These are phyloP conservation scores for Isabelozyma heimii DNA, from an alignment of 805 yeast genomes.

Conservation along the genomic window DNA sequence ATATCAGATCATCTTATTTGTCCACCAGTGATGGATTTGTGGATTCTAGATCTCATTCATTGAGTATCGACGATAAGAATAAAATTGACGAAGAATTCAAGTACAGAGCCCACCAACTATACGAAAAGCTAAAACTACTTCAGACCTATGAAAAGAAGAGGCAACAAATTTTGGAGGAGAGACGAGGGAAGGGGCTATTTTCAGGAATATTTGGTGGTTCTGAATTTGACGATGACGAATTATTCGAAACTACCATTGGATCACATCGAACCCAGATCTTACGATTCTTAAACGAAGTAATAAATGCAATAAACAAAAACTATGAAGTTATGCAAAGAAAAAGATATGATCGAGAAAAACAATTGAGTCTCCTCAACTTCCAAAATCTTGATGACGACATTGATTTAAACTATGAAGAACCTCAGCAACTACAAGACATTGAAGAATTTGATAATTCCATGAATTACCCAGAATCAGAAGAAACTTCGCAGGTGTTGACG, in stretches of 20 bases:
- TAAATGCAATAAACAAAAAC: slow-evolving; percentile 39
- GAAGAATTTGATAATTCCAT: slow-evolving; percentile 6
- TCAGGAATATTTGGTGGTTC: slow-evolving; percentile 18
- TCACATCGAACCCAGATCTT: slow-evolving; percentile 49
- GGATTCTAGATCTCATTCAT: slow-evolving; percentile 7
- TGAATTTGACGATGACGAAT: slow-evolving; percentile 31
- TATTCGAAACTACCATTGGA: slow-evolving; percentile 36
- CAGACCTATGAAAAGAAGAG: slow-evolving; percentile 54
- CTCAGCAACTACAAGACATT: slow-evolving; percentile 5
- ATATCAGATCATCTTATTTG: slow-evolving; percentile 24
- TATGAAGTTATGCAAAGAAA: slow-evolving; percentile 51
- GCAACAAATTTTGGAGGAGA: slow-evolving; percentile 15
- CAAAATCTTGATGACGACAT: slow-evolving; percentile 39
- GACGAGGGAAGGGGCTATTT: slow-evolving; percentile 13
- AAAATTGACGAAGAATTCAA: slow-evolving; percentile 55
- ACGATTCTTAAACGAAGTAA: slow-evolving; percentile 44
- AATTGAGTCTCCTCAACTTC: slow-evolving; percentile 34
- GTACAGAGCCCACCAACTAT: slow-evolving; percentile 48
- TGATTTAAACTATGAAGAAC: slow-evolving; percentile 7
- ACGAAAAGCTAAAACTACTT: slow-evolving; percentile 47
- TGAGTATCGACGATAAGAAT: slow-evolving; percentile 50
- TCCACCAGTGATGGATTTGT: slow-evolving; percentile 17
- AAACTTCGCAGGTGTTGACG: slow-evolving; percentile 20
- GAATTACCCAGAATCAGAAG: slow-evolving; percentile 6
- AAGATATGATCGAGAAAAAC: slow-evolving; percentile 41